These are phyloP conservation scores for Malassezia brasiliensis DNA, from an alignment of 1,284 basidiomycete species.

Conservation along the genomic window DNA sequence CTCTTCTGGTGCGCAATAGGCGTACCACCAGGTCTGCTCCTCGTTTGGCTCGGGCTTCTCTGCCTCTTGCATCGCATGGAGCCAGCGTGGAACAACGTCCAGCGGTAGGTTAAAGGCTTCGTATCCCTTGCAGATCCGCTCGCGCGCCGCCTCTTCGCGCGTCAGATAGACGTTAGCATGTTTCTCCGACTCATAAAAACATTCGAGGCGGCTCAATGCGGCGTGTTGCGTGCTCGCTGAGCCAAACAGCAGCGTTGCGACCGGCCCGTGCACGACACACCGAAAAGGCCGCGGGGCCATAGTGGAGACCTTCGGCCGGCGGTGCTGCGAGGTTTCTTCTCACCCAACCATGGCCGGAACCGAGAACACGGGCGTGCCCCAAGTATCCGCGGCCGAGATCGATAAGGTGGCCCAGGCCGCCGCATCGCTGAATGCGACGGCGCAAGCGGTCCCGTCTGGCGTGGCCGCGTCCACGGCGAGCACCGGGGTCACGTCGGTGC, in stretches of 20 bases:
- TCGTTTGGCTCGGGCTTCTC: neutral
- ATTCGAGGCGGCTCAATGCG: slow-evolving; percentile 36
- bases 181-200: slow-evolving; percentile 36
- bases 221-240: slow-evolving; percentile 27
- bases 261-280: slow-evolving; percentile 17
- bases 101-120: slow-evolving; percentile 42
- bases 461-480: too few relatives aligned
- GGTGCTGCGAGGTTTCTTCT: too few relatives aligned
- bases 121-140: slow-evolving; percentile 34
- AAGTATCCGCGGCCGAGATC: neutral
- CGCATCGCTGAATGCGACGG: too few relatives aligned
- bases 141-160: slow-evolving; percentile 22
- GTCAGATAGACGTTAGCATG: slow-evolving; percentile 22
- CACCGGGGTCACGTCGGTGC: neutral
- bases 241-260: slow-evolving; percentile 38
- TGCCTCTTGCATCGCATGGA: slow-evolving; percentile 27
- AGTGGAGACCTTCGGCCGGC: neutral
- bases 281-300: neutral
- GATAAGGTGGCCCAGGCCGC: too few relatives aligned
- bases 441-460: too few relatives aligned
- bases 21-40: slow-evolving; percentile 23
- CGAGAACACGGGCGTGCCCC: neutral
- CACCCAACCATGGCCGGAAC: neutral
- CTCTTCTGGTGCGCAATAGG: slow-evolving; percentile 28
- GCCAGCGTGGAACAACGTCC: slow-evolving; percentile 26